Evolutionary conservation across 148 eudicot genomes (phyloP).

Genomic region (Rhododendron ferrugineum): DNA sequence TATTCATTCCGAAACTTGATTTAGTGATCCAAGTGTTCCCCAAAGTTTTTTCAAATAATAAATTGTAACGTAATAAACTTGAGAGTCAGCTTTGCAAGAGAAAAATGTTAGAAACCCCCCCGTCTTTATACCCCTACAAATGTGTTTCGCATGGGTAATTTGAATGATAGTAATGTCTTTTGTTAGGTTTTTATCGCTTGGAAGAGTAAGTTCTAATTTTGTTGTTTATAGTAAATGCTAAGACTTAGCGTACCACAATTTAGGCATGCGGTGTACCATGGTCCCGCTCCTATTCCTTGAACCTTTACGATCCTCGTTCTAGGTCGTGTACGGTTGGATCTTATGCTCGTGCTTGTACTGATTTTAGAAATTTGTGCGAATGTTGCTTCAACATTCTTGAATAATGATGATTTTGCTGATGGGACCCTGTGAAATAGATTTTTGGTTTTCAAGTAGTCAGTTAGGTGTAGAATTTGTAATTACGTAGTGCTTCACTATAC

Average conservation of each 20-base stretch:
- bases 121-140: background rate
- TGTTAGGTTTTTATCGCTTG: background rate
- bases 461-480: no score
- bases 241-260: background rate
- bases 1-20: background rate
- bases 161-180: background rate
- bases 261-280: background rate
- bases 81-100: background rate
- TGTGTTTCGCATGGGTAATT: background rate
- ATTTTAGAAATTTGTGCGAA: background rate
- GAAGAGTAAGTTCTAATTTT: background rate
- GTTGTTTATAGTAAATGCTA: background rate
- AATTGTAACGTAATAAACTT: background rate
- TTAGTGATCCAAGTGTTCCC: background rate
- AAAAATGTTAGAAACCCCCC: background rate
- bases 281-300: background rate
- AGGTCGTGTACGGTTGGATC: background rate
- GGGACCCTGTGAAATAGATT: background rate
- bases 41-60: background rate
- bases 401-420: background rate
- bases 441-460: background rate
- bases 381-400: background rate
- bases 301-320: background rate
- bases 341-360: no score
- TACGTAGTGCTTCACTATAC: background rate